Evolutionary conservation across 78 protist species (phyloP), one percentile per base, ranked within the genome.

Genomic region (Anaeramoeba flamelloides): DNA sequence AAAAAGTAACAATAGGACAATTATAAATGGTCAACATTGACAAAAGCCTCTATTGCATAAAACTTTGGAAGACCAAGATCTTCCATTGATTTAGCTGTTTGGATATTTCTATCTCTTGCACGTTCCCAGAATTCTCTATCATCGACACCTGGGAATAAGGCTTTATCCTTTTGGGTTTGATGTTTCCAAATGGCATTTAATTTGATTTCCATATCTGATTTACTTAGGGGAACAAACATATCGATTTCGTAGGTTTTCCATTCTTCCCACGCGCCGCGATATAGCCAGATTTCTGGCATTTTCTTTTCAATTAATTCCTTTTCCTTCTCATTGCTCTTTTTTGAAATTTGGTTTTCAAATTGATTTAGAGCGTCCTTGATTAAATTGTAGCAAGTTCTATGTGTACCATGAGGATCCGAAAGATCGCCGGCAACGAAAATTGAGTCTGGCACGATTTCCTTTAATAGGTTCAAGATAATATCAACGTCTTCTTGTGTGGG

Each of bases 231-330:
- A 26, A 89, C 88, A 4, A 87, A 86, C 85, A 85, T 79, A 77
- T 89, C 91, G 36, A 87, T 78, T 41, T 82, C 77, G 36, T 85
- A 83, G 3, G 86, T 83, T 65, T 76, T 84, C 86, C 86, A 89
- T 39, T 89, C 92, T 78, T 89, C 83, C 92, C 92, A 89, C 3
- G 92, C 92, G 0, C 92, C 92, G 36, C 92, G 38, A 81, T 89
- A 89, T 30, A 87, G 40, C 92, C 91, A 89, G 30, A 89, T 88
- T 36, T 86, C 2, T 39, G 82, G 82, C 3, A n/a, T 40, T 39
- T 53, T 53, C 17, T 53, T 53, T 8, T 26, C 69, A n/a, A n/a
- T n/a, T n/a, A n/a, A n/a, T n/a, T n/a, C n/a, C n/a, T n/a, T n/a
- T n/a, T n/a, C n/a, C n/a, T n/a, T n/a, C n/a, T n/a, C 30, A 4